Base-by-base conservation (phyloP, 169 alveolate genomes). In the Plasmodium gonderi region DNA sequence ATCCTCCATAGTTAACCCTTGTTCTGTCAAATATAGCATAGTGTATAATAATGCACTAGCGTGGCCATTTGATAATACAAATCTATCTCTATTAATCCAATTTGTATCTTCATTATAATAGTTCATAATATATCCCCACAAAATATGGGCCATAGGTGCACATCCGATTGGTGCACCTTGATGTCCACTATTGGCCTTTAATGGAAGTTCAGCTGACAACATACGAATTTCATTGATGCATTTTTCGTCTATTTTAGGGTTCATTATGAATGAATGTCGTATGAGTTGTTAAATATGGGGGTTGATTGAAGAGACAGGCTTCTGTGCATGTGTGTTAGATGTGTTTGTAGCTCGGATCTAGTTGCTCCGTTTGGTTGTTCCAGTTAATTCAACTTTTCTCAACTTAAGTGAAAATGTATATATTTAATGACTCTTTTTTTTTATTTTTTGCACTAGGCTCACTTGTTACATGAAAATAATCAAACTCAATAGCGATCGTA, bases 111-210 rank as follows among this genome's bases (percentile, higher is more conserved):
- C 92, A 42, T 94, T 87, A 81, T 90, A 74, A 47, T 80, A 92
- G 78, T 92, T 89, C 97, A 96, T 93, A 64, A 91, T 94, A 67
- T 95, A 90, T 79, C 96, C 96, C 92, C 95, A 96, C 77, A 96
- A 81, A 9, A 95, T 95, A 72, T 96, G 97, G 44, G 97, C 97
- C 92, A 95, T 94, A 36, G 97, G 97, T 23, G 98, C 97, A 93
- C 97, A 95, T 20, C 97, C 98, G 69, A 96, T 95, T 14, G 98
- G 98, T 33, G 98, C 97, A 29, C 98, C 98, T 47, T 96, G 97
- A 78, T 96, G 98, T 6, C 98, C 98, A 68, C 96, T 92, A 49
- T 95, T 95, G 45, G 97, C 97, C 12, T 65, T 60, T 92, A 94
- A 74, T 36, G 92, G 79, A 74, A 87, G 23, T 78, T 87, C 93